Base-by-base conservation (phyloP, 768 basidiomycete genomes). In the Hortiboletus campestris region DNA sequence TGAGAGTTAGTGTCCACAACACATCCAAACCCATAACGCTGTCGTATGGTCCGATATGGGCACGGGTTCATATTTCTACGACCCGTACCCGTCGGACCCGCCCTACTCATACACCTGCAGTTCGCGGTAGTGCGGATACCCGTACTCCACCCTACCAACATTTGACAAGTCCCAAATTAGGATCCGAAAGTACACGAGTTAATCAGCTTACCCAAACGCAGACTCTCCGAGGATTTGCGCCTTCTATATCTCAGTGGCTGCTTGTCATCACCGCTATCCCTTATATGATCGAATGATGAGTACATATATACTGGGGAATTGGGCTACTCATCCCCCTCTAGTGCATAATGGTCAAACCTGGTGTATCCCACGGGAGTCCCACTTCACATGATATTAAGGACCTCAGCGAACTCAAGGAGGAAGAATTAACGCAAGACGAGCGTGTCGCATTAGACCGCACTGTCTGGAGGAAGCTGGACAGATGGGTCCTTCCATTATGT, bases 391-490 rank as follows among this genome's bases (percentile, higher is more conserved):
- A 51, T 9, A 35, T 38, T 44, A 59, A 54, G 16, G 41, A 46
- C 2, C 17, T 53, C 34, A 28, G 41, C 16, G 51, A 53, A 4
- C 34, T 45, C 50, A 35, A 49, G 11, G 49, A 53, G 19, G 45
- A 44, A 17, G 57, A 51, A 28, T 22, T 57, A 14, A 51, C 54
- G 6, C 47, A 55, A 12, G 28, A 25, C 5, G 58, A 69, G 17
- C 22, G 34, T 40, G 9, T 16, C 17, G 31, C 22, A 6, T 63
- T 79, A 35, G 78, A 79, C 41, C 61, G 60, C 35, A 63, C 25
- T 10, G 77, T 80, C 22, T 80, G 79, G 78, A 69, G 75, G 42
- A 83, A 81, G 61, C 61, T 83, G 32, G 82, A 83, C 53, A 48
- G 67, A 44, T 74, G 72, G 64, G 62, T 82, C 25, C 65, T 83